A percentile compares a stretch with the other conserved stretches of the same genome.
phyloP scores from a whole-genome alignment of 495 filamentous ascomycete genomes.

The Neurospora sp. region DNA sequence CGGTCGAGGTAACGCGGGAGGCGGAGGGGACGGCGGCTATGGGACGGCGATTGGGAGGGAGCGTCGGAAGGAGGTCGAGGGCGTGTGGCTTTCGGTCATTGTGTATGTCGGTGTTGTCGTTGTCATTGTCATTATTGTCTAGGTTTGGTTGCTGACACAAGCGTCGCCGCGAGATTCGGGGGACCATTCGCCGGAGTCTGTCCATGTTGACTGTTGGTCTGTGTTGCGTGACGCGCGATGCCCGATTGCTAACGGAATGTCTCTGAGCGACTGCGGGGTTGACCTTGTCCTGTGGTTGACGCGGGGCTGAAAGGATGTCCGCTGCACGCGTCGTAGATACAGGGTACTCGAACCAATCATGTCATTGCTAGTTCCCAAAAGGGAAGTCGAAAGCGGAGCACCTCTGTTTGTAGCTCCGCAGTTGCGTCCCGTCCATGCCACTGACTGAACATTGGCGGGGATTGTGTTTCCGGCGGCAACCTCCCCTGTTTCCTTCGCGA shows the following conservation, averaged over 20 bases:
- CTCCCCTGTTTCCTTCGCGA: background rate
- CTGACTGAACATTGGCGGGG: background rate
- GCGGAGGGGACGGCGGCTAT: background rate
- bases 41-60: constrained; percentile 6
- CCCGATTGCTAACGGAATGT: background rate
- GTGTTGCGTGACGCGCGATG: background rate
- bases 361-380: background rate
- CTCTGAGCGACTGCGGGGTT: background rate
- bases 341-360: background rate
- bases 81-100: background rate
- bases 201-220: background rate
- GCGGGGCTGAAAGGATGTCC: background rate
- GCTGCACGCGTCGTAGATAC: background rate
- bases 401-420: background rate
- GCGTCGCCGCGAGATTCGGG: background rate
- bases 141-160: background rate
- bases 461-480: background rate
- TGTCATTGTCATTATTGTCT: background rate
- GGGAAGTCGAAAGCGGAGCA: background rate
- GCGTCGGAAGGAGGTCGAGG: constrained; percentile 7
- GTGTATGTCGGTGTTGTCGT: background rate
- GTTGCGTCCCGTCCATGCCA: background rate
- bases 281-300: background rate
- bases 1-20: background rate
- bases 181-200: background rate